A percentile compares a stretch with the other conserved stretches of the same genome.
Evolutionary conservation across 352 stramenopile genomes (phyloP).

Genomic region (Phytophthora podocarpi): DNA sequence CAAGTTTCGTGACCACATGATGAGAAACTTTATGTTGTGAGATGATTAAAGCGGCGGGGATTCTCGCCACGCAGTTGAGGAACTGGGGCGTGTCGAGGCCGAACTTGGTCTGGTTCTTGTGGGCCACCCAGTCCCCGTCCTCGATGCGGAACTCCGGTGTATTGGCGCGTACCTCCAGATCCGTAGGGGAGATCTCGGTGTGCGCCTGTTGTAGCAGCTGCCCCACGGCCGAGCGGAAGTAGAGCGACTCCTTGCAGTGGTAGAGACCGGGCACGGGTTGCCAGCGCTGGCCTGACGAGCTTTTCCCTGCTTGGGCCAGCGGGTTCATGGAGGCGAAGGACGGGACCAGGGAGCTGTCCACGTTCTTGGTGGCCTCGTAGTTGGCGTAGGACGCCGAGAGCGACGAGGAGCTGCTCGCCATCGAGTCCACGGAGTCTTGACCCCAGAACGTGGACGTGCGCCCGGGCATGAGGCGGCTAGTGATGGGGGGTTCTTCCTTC

Average conservation of each 20-base stretch:
- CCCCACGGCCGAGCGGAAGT: slow-evolving; percentile 67
- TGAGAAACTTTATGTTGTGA: slow-evolving; percentile 40
- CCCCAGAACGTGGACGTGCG: slow-evolving; percentile 19
- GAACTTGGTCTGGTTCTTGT: slow-evolving; percentile 85
- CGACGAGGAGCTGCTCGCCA: slow-evolving; percentile 14
- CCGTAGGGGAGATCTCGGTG: slow-evolving; percentile 76
- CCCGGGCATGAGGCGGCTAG: slow-evolving; percentile 6
- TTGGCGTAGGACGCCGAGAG: slow-evolving; percentile 26
- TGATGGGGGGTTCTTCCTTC: neutral
- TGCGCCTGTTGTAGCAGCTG: slow-evolving; percentile 72
- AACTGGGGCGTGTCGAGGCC: slow-evolving; percentile 72
- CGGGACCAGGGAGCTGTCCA: slow-evolving; percentile 47
- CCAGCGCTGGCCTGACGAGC: slow-evolving; percentile 50
- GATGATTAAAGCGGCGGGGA: slow-evolving; percentile 76
- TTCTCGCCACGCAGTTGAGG: slow-evolving; percentile 81
- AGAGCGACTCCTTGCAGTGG: slow-evolving; percentile 86
- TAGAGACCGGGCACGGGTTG: slow-evolving; percentile 73
- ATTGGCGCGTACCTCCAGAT: slow-evolving; percentile 87
- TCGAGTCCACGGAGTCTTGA: slow-evolving; percentile 2
- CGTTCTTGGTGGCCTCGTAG: slow-evolving; percentile 35
- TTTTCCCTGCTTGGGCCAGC: slow-evolving; percentile 43
- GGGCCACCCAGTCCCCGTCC: slow-evolving; percentile 86
- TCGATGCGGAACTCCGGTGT: slow-evolving; percentile 88
- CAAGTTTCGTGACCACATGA: slow-evolving; percentile 62
- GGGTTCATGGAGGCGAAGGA: slow-evolving; percentile 74